Conservation (phyloP, 805 yeast species). For the Saccharomycopsis sp. region DNA sequence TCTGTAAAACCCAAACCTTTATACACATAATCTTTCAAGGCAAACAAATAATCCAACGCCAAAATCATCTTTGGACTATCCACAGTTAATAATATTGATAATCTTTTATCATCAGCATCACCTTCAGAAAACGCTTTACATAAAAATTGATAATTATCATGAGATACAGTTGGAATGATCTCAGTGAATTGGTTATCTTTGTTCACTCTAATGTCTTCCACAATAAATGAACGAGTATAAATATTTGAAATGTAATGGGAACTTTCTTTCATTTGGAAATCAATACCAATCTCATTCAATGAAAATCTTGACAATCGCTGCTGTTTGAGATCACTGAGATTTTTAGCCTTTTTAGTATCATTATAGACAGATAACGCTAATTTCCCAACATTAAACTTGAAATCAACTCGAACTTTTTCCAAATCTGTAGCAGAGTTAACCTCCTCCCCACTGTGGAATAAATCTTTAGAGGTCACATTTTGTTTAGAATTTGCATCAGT, state of each 20-base stretch:
- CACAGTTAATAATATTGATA: constrained; percentile 52
- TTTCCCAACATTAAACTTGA: constrained; percentile 54
- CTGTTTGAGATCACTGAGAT: constrained; percentile 28
- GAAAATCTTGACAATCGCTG: constrained; percentile 50
- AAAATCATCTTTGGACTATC: constrained; percentile 77
- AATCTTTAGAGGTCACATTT: constrained; percentile 22
- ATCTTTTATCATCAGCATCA: constrained; percentile 32
- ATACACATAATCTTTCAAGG: constrained; percentile 59
- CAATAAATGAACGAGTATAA: constrained; percentile 63
- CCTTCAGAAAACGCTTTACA: constrained; percentile 44
- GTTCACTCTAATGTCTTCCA: constrained; percentile 61
- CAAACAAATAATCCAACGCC: constrained; percentile 81
- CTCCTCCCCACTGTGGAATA: constrained; percentile 14
- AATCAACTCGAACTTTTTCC: constrained; percentile 32
- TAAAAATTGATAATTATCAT: constrained; percentile 65
- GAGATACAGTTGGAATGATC: constrained; percentile 63
- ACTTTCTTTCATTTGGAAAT: constrained; percentile 44
- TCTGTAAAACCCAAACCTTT: constrained; percentile 32
- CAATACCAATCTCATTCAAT: constrained; percentile 49
- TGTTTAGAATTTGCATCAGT: constrained; percentile 24
- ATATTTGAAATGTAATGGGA: constrained; percentile 54
- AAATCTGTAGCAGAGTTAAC: constrained; percentile 11
- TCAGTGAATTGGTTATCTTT: constrained; percentile 69
- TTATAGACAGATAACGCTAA: constrained; percentile 57
- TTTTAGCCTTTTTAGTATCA: constrained; percentile 34